Conservation (phyloP, 2,329 filamentous ascomycete genomes). For the Claviceps sp. region DNA sequence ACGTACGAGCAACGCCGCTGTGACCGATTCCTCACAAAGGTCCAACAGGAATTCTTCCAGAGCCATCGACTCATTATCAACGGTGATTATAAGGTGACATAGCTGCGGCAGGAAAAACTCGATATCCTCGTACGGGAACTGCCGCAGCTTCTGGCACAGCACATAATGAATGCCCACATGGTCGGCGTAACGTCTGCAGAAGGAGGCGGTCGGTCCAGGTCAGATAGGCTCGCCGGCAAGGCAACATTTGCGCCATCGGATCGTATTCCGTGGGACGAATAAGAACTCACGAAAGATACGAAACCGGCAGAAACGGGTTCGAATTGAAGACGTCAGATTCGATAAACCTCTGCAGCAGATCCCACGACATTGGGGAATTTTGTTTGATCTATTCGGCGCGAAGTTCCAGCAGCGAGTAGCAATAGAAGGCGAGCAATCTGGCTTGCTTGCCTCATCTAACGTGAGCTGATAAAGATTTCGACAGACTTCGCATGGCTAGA, state of each 20-base stretch:
- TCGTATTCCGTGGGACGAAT: neutral
- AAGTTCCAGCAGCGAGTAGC: conserved; percentile 5
- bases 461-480: conserved; percentile 7
- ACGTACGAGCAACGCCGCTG: conserved; percentile 66
- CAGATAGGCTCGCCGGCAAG: neutral
- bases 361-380: conserved; percentile 54
- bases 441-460: conserved; percentile 12
- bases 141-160: conserved; percentile 75
- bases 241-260: neutral
- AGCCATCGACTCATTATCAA: conserved; percentile 86
- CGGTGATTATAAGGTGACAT: conserved; percentile 76
- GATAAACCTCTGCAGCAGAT: conserved; percentile 79
- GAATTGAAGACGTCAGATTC: conserved; percentile 91
- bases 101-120: conserved; percentile 84
- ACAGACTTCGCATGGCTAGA: conserved; percentile 12
- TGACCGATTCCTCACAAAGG: conserved; percentile 77
- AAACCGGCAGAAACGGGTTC: conserved; percentile 77
- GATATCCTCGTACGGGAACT: conserved; percentile 82
- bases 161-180: conserved; percentile 86
- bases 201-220: neutral
- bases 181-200: conserved; percentile 64
- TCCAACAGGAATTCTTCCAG: conserved; percentile 79
- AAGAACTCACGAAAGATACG: conserved; percentile 66
- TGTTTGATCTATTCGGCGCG: neutral
- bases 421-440: conserved; percentile 2